Evolutionary conservation across 208 protist genomes (phyloP).

Genomic region (Wallacemonas rigidus): DNA sequence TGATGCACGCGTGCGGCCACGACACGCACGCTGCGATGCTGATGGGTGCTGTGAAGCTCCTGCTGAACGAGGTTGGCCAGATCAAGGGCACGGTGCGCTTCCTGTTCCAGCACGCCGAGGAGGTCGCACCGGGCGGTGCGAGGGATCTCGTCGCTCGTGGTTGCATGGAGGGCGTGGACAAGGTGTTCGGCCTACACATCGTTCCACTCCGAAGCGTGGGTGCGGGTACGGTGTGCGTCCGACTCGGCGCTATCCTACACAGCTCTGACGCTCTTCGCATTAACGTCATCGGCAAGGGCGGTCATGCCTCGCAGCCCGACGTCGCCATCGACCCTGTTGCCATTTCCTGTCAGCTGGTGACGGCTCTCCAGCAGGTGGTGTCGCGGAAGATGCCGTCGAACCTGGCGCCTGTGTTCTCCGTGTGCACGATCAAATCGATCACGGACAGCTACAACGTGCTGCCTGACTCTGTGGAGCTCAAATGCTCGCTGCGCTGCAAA

Average conservation of each 20-base stretch:
- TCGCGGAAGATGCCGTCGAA: conserved; percentile 43
- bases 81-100: conserved; percentile 72
- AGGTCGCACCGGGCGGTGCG: conserved; percentile 54
- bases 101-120: conserved; percentile 69
- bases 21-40: conserved; percentile 10
- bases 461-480: conserved; percentile 43
- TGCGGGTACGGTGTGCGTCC: background rate
- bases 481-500: conserved; percentile 46
- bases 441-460: conserved; percentile 67
- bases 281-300: conserved; percentile 43
- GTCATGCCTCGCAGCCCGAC: conserved; percentile 66
- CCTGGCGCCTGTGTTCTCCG: conserved; percentile 45
- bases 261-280: conserved; percentile 38
- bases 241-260: conserved; percentile 27
- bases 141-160: conserved; percentile 49
- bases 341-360: conserved; percentile 41
- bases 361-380: conserved; percentile 52
- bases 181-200: conserved; percentile 60
- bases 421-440: conserved; percentile 38
- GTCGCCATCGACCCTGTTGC: conserved; percentile 50
- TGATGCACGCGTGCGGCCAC: too few relatives aligned
- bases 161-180: conserved; percentile 50
- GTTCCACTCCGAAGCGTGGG: conserved; percentile 9
- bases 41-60: conserved; percentile 56
- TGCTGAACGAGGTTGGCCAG: conserved; percentile 45